Conservation (phyloP, 2,329 filamentous ascomycete genomes). For the Paecilomyces dactylethromorphus region DNA sequence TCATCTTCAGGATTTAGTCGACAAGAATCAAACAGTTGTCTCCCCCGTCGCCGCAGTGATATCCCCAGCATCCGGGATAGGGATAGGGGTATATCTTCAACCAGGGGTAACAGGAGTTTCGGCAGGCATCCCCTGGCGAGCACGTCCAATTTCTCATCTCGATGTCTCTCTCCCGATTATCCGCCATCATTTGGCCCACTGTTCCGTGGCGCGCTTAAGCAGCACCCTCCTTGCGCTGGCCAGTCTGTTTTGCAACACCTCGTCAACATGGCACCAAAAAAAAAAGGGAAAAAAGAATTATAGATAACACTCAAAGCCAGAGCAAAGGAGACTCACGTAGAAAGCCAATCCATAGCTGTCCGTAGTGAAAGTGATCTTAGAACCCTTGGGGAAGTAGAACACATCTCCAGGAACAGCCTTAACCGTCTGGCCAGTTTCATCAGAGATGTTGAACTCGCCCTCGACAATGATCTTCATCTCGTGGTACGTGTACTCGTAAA, state of each 20-base stretch:
- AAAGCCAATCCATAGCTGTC: conserved; percentile 56
- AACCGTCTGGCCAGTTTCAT: conserved; percentile 55
- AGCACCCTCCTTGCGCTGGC: conserved; percentile 20
- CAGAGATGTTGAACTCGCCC: conserved; percentile 58
- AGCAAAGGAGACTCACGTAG: conserved; percentile 32
- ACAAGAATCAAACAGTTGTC: background rate
- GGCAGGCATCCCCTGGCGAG: background rate
- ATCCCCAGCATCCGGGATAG: background rate
- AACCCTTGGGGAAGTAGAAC: conserved; percentile 62
- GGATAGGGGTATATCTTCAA: background rate
- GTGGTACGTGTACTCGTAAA: conserved; percentile 64
- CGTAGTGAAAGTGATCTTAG: conserved; percentile 60
- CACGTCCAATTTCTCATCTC: background rate
- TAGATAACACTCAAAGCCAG: background rate
- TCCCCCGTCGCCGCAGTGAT: background rate
- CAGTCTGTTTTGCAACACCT: conserved; percentile 6
- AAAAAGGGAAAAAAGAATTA: background rate
- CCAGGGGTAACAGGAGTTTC: background rate
- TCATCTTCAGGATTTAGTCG: background rate
- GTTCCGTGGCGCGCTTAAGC: conserved; percentile 9
- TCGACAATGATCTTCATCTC: conserved; percentile 71
- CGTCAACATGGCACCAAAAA: background rate
- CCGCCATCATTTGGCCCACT: background rate
- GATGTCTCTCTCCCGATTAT: background rate
- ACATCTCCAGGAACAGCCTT: conserved; percentile 58